phyloP scores from a whole-genome alignment of 306 rosid species.

The Coriaria nepalensis region DNA sequence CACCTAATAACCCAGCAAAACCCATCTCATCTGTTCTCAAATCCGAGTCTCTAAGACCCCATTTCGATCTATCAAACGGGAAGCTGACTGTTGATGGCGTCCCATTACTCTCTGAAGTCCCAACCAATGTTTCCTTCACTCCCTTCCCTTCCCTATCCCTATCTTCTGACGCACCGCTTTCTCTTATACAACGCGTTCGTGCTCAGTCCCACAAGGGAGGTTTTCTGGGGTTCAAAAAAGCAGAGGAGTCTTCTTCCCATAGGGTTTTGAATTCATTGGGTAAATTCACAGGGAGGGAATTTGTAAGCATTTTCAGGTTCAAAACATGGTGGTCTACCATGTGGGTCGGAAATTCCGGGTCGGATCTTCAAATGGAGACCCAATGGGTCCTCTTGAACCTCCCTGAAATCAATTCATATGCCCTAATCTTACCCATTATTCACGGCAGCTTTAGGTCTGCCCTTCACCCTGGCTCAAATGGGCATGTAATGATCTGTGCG shows the following conservation, averaged over 20 bases:
- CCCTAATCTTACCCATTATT: slow-evolving; percentile 48
- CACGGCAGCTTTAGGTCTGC: slow-evolving; percentile 63
- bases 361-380: slow-evolving; percentile 75
- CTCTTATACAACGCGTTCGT: slow-evolving; percentile 37
- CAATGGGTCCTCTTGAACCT: slow-evolving; percentile 63
- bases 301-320: slow-evolving; percentile 67
- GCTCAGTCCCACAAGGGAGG: slow-evolving; percentile 52
- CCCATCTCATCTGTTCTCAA: slow-evolving; percentile 1
- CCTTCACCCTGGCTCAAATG: slow-evolving; percentile 55
- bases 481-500: slow-evolving; percentile 42
- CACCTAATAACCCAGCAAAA: slow-evolving; percentile 35
- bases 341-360: slow-evolving; percentile 82
- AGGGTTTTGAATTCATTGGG: slow-evolving; percentile 55
- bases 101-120: slow-evolving; percentile 48
- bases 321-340: slow-evolving; percentile 96
- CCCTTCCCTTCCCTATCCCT: slow-evolving; percentile 32
- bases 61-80: slow-evolving; percentile 35
- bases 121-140: slow-evolving; percentile 47
- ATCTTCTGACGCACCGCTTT: slow-evolving; percentile 40
- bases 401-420: slow-evolving; percentile 57
- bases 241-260: slow-evolving; percentile 40
- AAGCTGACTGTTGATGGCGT: slow-evolving; percentile 36
- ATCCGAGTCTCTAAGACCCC: slow-evolving; percentile 14
- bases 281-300: slow-evolving; percentile 35
- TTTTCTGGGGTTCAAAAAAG: slow-evolving; percentile 49